These are phyloP conservation scores for Coleophoma cylindrospora DNA, from an alignment of 2,329 filamentous ascomycete genomes.

Conservation along the genomic window DNA sequence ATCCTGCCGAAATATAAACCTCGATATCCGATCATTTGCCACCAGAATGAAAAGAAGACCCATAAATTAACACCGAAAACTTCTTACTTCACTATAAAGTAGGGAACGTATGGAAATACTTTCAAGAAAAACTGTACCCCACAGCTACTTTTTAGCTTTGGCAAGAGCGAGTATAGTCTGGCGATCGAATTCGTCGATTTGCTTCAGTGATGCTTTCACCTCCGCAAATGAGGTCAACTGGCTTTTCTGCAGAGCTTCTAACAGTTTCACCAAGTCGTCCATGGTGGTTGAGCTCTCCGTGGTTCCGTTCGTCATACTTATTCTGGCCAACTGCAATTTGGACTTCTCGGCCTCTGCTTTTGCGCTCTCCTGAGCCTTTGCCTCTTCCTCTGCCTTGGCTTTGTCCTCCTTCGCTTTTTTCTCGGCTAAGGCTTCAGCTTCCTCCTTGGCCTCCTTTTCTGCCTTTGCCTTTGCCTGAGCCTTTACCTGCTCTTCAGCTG, in stretches of 20 bases:
- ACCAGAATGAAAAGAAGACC: too few relatives aligned
- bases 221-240: neutral
- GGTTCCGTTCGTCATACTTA: neutral
- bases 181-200: constrained; percentile 1
- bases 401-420: neutral
- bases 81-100: too few relatives aligned
- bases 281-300: neutral
- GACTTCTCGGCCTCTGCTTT: neutral
- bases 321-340: neutral
- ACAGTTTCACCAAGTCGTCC: neutral
- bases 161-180: constrained; percentile 1
- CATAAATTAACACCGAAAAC: too few relatives aligned
- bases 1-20: too few relatives aligned
- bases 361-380: neutral
- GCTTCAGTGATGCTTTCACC: neutral
- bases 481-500: neutral
- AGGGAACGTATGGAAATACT: too few relatives aligned
- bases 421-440: neutral
- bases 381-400: neutral
- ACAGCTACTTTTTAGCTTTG: neutral
- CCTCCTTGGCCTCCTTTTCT: neutral
- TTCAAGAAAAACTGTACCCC: neutral
- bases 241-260: neutral
- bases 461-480: neutral
- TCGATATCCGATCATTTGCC: too few relatives aligned